Percentiles rank a stretch among this genome's conserved stretches.
phyloP scores from a whole-genome alignment of 192 early-diverging fungal genomes.

The Backusella tarrabulga region DNA sequence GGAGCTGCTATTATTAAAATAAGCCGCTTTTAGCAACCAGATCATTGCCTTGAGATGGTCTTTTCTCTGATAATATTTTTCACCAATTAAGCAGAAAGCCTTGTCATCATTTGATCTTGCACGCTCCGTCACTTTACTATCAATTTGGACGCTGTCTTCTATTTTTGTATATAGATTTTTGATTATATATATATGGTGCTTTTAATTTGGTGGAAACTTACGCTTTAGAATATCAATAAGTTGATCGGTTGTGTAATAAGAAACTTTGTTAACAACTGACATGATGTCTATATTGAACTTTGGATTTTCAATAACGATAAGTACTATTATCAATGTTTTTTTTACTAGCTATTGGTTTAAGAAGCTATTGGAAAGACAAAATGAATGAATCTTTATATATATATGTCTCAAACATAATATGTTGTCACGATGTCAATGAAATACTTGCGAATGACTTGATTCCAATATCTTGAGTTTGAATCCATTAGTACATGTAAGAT shows the following conservation, averaged over 20 bases:
- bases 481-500: too few species aligned
- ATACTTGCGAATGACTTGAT: too few species aligned
- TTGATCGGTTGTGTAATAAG: not conserved
- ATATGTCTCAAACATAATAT: too few species aligned
- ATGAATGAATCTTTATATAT: too few species aligned
- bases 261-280: not conserved
- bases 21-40: not conserved
- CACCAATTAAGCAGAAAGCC: not conserved
- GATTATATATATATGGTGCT: too few species aligned
- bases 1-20: not conserved
- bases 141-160: not conserved
- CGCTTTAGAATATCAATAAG: not conserved
- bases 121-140: not conserved
- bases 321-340: too few species aligned
- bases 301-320: too few species aligned
- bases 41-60: not conserved
- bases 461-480: too few species aligned
- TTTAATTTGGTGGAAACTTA: not conserved
- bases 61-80: not conserved
- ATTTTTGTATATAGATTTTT: not conserved
- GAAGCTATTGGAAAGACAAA: too few species aligned
- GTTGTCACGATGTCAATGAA: too few species aligned
- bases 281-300: not conserved
- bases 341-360: too few species aligned
- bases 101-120: not conserved